Conservation (phyloP, 1,284 basidiomycete genomes). For the Hemileia vastatrix region DNA sequence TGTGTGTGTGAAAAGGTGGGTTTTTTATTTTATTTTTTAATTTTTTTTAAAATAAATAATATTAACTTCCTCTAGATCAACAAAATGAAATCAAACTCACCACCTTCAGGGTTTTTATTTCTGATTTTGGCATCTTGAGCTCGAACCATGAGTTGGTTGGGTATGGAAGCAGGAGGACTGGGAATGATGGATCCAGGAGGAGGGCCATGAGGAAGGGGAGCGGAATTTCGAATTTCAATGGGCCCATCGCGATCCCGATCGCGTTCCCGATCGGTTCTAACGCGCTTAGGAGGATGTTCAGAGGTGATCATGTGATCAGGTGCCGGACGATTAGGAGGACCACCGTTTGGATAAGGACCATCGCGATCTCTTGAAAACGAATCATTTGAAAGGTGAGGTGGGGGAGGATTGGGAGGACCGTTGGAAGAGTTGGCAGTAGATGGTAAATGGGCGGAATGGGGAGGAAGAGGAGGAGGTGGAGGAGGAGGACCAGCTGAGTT, state of each 20-base stretch:
- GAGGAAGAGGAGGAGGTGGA: not conserved
- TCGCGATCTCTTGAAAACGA: not conserved
- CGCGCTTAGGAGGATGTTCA: conserved; percentile 17
- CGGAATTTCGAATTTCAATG: no score
- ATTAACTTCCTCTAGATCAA: no score
- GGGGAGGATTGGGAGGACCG: not conserved
- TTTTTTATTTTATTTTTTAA: no score
- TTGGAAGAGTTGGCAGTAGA: not conserved
- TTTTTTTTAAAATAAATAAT: no score
- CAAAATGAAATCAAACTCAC: no score
- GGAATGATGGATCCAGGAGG: conserved; percentile 9
- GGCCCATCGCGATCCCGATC: conserved; percentile 4
- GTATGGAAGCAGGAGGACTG: conserved; percentile 12
- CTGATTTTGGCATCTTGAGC: conserved; percentile 14
- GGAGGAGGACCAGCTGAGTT: not conserved
- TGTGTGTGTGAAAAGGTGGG: no score
- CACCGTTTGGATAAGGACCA: not conserved
- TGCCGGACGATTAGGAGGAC: not conserved
- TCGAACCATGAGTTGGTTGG: no score
- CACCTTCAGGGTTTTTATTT: conserved; percentile 12
- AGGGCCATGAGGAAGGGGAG: no score
- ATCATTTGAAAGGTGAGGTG: not conserved
- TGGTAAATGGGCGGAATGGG: not conserved
- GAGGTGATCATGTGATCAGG: no score
- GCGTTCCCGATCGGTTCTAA: conserved; percentile 12